Conservation (phyloP, 2,329 filamentous ascomycete species). For the Pestalotiopsis sp. region DNA sequence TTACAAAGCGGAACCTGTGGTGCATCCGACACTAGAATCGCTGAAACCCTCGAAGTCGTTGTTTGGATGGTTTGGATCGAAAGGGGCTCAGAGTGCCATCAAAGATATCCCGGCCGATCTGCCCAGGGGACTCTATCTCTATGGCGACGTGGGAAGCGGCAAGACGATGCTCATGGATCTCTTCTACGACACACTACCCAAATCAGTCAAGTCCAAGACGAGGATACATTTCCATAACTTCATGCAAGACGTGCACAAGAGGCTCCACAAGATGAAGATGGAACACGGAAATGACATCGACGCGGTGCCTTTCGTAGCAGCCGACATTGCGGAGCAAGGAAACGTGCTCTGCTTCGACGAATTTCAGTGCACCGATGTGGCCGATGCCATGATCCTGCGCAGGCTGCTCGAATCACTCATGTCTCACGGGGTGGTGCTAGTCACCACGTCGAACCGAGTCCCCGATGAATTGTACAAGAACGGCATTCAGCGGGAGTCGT, state of each 20-base stretch:
- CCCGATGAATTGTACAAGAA: slow-evolving; percentile 97
- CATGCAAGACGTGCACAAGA: slow-evolving; percentile 96
- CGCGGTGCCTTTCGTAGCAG: slow-evolving; percentile 87
- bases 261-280: slow-evolving; percentile 89
- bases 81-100: slow-evolving; percentile 40
- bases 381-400: slow-evolving; percentile 96
- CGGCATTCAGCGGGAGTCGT: slow-evolving; percentile 92
- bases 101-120: slow-evolving; percentile 69
- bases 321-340: slow-evolving; percentile 84
- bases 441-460: slow-evolving; percentile 96
- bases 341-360: slow-evolving; percentile 97
- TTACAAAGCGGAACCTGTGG: slow-evolving; percentile 74
- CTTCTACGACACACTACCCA: slow-evolving; percentile 90
- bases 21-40: slow-evolving; percentile 77
- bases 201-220: slow-evolving; percentile 78
- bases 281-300: slow-evolving; percentile 87
- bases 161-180: slow-evolving; percentile 99
- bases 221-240: slow-evolving; percentile 99
- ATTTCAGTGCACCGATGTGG: slow-evolving; percentile 98
- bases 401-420: slow-evolving; percentile 86
- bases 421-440: slow-evolving; percentile 93
- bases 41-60: slow-evolving; percentile 60
- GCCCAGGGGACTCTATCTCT: slow-evolving; percentile 90
- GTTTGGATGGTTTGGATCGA: slow-evolving; percentile 62
- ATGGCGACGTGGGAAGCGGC: slow-evolving; percentile 93